Base-by-base conservation (phyloP, 2,329 filamentous ascomycete species). In the Fusarium xylarioides region DNA sequence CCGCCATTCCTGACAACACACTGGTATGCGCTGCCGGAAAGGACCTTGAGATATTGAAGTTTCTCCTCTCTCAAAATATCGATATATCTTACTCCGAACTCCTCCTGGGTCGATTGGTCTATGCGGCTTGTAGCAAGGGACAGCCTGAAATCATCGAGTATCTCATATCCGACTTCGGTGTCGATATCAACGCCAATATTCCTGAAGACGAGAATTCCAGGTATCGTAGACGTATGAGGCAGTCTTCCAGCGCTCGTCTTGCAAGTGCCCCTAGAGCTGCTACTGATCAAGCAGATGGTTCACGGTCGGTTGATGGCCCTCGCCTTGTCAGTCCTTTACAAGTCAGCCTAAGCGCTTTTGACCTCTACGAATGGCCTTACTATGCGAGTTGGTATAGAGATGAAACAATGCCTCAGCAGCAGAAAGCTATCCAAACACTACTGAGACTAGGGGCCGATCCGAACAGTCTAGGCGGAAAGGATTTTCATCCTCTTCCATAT, bases 371-470 rank as follows among this genome's bases (percentile, higher is more conserved):
- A 2, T 9, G 21, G 5, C 15, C 50, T 21, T 38, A 38, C 15
- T 40, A 38, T 18, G 14, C 19, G 34, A 18, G 23, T 7, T n/a
- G 19, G 10, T 26, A 26, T n/a, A 40, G 8, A 19, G 19, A 53
- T 7, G 14, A 28, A 11, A 14, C 11, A 16, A 34, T 42, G 14
- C 5, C n/a, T n/a, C 21, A 26, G 9, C 46, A 40, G 26, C 28
- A 54, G 32, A 34, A 11, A 21, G 15, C 28, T 3, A 30, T 60
- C n/a, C 30, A 61, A 34, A 14, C 68, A 10, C 10, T 66, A 4
- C 26, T 70, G 2, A 54, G 23, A n/a, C 18, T 56, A 32, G 62
- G 57, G 14, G 69, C 69, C 11, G 26, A 50, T 9, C 54, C 66
- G 6, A 54, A 70, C 11, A 23, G 42, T 9, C 52, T 67, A 16